Evolutionary conservation across 73 alveolate species (phyloP).

Genomic region (Paramecium caudatum): DNA sequence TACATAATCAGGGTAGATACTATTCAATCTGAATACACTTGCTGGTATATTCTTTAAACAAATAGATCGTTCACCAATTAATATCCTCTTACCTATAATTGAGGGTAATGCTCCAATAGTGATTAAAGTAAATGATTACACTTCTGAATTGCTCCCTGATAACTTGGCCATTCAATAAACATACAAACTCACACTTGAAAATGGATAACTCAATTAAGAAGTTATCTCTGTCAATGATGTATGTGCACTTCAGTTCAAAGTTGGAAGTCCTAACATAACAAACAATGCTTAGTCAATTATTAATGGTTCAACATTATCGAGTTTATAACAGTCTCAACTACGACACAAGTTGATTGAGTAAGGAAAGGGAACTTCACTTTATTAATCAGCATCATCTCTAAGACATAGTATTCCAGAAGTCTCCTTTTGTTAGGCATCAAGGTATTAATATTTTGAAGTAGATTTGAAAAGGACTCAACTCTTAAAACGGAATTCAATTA

Average conservation of each 20-base stretch:
- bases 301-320: too few species aligned
- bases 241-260: conserved; percentile 14
- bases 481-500: conserved; percentile 60
- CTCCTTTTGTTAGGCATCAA: neutral
- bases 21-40: neutral
- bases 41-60: too few species aligned
- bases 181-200: conserved; percentile 9
- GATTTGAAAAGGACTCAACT: neutral
- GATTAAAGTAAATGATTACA: conserved; percentile 21
- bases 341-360: conserved; percentile 53
- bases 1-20: neutral
- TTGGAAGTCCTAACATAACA: too few species aligned
- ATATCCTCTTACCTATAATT: neutral
- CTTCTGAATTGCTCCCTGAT: conserved; percentile 2
- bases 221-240: neutral
- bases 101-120: conserved; percentile 10
- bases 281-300: too few species aligned
- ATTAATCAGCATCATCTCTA: conserved; percentile 35
- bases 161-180: neutral
- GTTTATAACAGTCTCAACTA: neutral
- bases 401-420: conserved; percentile 68
- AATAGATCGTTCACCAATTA: conserved; percentile 38
- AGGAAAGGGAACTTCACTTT: conserved; percentile 46
- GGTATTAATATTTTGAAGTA: conserved; percentile 11
- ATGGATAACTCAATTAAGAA: conserved; percentile 48